Conservation (phyloP, 768 basidiomycete genomes). For the Lactarius tabidus region DNA sequence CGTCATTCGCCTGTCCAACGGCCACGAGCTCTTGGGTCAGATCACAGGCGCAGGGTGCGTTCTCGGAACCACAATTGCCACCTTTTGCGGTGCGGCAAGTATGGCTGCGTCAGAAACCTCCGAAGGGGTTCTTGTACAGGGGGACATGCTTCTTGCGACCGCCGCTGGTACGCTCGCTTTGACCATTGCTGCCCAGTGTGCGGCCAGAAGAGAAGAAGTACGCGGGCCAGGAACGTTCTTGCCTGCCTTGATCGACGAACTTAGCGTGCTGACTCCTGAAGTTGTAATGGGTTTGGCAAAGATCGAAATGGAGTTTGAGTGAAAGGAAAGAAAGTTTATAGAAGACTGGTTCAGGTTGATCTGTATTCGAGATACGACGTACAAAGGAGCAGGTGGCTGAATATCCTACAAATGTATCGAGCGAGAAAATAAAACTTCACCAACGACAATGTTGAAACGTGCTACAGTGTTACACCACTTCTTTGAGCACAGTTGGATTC, state of each 20-base stretch:
- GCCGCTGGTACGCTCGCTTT: constrained; percentile 68
- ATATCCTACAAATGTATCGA: neutral
- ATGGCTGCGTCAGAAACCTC: constrained; percentile 33
- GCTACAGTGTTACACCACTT: constrained; percentile 18
- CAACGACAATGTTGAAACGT: neutral
- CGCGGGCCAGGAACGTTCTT: constrained; percentile 62
- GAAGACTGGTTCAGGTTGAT: too few relatives aligned
- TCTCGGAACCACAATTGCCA: constrained; percentile 69
- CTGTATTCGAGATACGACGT: neutral
- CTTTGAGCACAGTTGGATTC: constrained; percentile 26
- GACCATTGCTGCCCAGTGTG: constrained; percentile 58
- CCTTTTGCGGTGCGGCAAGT: constrained; percentile 71
- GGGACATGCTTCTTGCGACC: constrained; percentile 74
- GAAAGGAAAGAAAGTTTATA: neutral
- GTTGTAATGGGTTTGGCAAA: constrained; percentile 27
- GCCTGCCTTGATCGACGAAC: constrained; percentile 60
- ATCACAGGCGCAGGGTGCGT: constrained; percentile 94
- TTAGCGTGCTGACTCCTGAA: constrained; percentile 43
- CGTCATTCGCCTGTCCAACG: constrained; percentile 71
- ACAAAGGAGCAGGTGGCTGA: neutral
- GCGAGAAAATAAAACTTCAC: neutral
- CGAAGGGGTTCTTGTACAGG: constrained; percentile 53
- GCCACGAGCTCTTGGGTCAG: constrained; percentile 62
- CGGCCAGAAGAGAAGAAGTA: constrained; percentile 49
- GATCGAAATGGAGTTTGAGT: constrained; percentile 22